Evolutionary conservation across 495 filamentous ascomycete species (phyloP), one percentile per base, ranked within the genome.

Genomic region (Niebla homalea): DNA sequence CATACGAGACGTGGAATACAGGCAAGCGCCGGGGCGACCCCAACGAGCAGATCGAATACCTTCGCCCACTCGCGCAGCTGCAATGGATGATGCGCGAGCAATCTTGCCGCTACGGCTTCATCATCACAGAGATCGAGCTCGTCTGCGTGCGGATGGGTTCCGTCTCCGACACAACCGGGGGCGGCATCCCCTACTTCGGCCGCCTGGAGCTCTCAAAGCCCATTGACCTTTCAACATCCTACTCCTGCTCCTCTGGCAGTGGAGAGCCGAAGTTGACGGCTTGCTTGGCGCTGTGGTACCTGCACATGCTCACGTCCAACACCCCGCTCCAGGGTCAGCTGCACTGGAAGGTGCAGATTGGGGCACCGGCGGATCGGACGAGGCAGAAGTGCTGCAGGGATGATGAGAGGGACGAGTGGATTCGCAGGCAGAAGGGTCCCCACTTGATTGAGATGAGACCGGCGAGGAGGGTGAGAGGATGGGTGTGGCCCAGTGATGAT

Each of bases 121-220:
- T 95, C 60, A 79, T 94, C 49, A 94, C 86, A 0, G 89, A 95
- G 62, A 94, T 94, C 60, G 89, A 95, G 68, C 82, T 95, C 12
- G 80, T 95, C 26, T 83, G 88, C 60, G 87, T 93, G 0, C 86
- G 89, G 44, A 84, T 84, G 48, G 83, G 83, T 32, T 78, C 72
- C 48, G 84, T 87, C 46, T 61, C 63, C 11, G 29, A 32, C 14
- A 32, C 5, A 8, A 11, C 25, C 1, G 78, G 69, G 48, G 83
- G 83, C 52, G 65, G 66, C 19, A 76, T 80, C 3, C 89, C 89
- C 0, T 80, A 89, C 56, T 96, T 94, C 59, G 89, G 89, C 2
- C 85, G 72, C 64, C 66, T 96, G 4, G 89, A 96, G 62, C 70
- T 94, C 25, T 77, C 79, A 4, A 71, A 78, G 4, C 70, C 80